Conservation (phyloP, 1,284 basidiomycete genomes). For the Cerioporus squamosus region DNA sequence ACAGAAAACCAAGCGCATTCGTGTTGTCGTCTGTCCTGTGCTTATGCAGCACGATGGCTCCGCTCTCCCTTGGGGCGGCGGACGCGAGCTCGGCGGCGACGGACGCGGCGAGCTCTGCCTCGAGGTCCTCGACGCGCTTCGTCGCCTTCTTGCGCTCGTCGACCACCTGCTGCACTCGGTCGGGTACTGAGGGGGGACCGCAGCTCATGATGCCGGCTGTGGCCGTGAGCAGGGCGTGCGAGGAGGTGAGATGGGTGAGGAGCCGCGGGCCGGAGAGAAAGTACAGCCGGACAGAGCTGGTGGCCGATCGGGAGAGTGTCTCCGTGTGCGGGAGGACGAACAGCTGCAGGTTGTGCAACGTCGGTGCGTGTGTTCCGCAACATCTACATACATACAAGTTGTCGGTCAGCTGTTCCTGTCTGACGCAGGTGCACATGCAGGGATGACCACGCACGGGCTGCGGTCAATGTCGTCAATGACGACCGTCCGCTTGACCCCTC, state of each 20-base stretch:
- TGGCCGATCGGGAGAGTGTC: constrained; percentile 57
- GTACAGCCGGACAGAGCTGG: constrained; percentile 68
- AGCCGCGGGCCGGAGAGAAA: constrained; percentile 84
- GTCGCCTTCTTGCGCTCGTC: constrained; percentile 65
- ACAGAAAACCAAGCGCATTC: constrained; percentile 66
- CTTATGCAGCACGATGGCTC: constrained; percentile 44
- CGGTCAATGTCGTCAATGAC: constrained; percentile 82
- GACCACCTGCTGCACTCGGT: constrained; percentile 71
- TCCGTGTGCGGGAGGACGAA: constrained; percentile 73
- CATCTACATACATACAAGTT: constrained; percentile 55
- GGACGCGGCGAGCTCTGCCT: constrained; percentile 66
- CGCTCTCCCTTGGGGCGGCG: constrained; percentile 20
- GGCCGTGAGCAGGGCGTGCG: constrained; percentile 57
- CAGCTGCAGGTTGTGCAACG: constrained; percentile 71
- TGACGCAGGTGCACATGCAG: background rate
- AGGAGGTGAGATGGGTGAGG: constrained; percentile 59
- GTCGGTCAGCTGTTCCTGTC: background rate
- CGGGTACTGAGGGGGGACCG: constrained; percentile 64
- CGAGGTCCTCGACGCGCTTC: constrained; percentile 67
- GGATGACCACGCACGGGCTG: constrained; percentile 64
- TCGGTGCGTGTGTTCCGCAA: constrained; percentile 85
- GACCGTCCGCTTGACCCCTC: constrained; percentile 81
- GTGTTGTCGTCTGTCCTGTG: constrained; percentile 66
- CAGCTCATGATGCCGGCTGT: constrained; percentile 69
- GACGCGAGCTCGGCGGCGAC: constrained; percentile 50